Percentiles rank a stretch among this genome's conserved stretches.
Conservation (phyloP, 1,139 yeast species). For the Pichia sp. region DNA sequence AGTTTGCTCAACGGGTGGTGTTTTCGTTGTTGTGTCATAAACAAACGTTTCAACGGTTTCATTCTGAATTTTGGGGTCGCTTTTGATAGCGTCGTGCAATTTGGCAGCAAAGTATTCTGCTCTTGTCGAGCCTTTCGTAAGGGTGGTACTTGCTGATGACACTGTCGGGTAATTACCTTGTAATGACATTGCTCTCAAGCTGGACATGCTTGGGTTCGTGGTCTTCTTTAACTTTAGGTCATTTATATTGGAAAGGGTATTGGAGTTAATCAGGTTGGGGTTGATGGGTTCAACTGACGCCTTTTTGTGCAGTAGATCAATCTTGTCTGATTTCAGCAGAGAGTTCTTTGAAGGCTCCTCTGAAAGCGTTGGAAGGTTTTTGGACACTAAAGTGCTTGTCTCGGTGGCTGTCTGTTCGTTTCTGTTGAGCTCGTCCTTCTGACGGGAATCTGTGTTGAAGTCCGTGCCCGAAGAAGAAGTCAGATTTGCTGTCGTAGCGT, state of each 20-base stretch:
- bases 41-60: slow-evolving; percentile 94
- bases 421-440: background rate
- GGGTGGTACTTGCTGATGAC: slow-evolving; percentile 27
- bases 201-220: slow-evolving; percentile 25
- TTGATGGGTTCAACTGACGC: slow-evolving; percentile 7
- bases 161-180: slow-evolving; percentile 21
- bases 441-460: background rate
- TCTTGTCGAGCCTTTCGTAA: slow-evolving; percentile 45
- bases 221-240: slow-evolving; percentile 20
- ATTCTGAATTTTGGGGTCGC: slow-evolving; percentile 69
- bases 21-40: slow-evolving; percentile 56
- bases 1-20: slow-evolving; percentile 11
- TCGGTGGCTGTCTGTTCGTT: background rate
- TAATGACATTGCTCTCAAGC: slow-evolving; percentile 22
- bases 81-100: slow-evolving; percentile 82
- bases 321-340: slow-evolving; percentile 1
- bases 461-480: background rate
- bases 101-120: slow-evolving; percentile 94
- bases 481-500: background rate
- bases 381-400: background rate
- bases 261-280: background rate
- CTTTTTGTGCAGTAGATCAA: slow-evolving; percentile 6
- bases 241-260: slow-evolving; percentile 4
- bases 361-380: background rate
- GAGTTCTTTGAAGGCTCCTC: background rate